Evolutionary conservation across 331 rosid species (phyloP), one percentile per base, ranked within the genome.

Genomic region (Prunus yedoensis): DNA sequence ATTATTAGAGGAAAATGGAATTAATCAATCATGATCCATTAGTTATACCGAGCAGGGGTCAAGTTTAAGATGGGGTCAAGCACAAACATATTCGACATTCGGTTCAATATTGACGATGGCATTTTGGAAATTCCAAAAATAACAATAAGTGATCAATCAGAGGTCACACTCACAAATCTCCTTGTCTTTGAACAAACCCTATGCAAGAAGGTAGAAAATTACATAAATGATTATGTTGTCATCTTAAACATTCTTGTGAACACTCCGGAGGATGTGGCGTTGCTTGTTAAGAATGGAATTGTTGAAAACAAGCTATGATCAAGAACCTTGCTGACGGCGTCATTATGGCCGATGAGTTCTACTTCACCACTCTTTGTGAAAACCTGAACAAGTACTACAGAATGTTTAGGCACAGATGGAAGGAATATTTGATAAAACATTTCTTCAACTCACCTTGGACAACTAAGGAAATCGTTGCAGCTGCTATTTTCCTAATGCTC

Each of bases 391-490:
- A 17, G 0, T 77, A 80, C 68, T 69, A 64, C 67, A 58, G 27
- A 25, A 51, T 0, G 8, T 46, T 62, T 0, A 41, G 82, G 72
- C 80, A 77, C 66, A 61, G 53, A 28, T 38, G 58, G 78, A 74
- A 32, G 30, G 63, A n/a, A 18, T 70, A 52, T 45, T 7, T 70
- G 64, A 21, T 1, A 8, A 70, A 75, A 10, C 66, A 72, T 25
- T 85, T 81, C 23, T 75, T 81, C 49, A 49, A 74, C 50, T 61
- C 78, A 49, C 78, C 78, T 6, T 62, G 71, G 70, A n/a, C 78
- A 47, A 74, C 59, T 49, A 32, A 61, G 11, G 68, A 64, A 47
- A 51, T 62, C 17, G 35, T 76, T 50, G 82, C 80, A 18, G 86
- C 72, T 60, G 13, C 11, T 20, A 4, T 68, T 25, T 13, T 75